Percentiles rank a stretch among this genome's conserved stretches.
phyloP scores from a whole-genome alignment of 441 rosid species.

The Populus hybrid region DNA sequence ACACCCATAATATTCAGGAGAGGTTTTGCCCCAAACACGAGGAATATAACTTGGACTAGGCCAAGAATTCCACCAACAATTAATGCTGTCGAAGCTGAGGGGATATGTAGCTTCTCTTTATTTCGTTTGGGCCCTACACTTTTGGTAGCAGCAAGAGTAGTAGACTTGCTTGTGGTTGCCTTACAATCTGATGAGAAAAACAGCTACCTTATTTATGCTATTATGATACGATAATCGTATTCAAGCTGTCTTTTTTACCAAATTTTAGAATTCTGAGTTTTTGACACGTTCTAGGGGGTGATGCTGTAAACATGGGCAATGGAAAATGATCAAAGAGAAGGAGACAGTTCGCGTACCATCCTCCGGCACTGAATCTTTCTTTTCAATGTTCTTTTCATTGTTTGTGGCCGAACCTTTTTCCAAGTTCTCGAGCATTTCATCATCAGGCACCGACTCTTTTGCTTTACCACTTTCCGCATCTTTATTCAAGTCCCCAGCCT shows the following conservation, averaged over 20 bases:
- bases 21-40: constrained; percentile 62
- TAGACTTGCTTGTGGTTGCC: constrained; percentile 20
- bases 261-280: not conserved
- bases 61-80: constrained; percentile 79
- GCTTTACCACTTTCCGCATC: constrained; percentile 31
- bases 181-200: constrained; percentile 29
- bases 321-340: not conserved
- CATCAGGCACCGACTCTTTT: constrained; percentile 42
- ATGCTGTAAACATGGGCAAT: not conserved
- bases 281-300: not conserved
- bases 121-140: constrained; percentile 16
- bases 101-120: constrained; percentile 53
- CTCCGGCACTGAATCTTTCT: constrained; percentile 17
- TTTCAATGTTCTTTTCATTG: constrained; percentile 14
- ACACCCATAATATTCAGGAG: constrained; percentile 85
- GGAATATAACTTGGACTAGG: constrained; percentile 65
- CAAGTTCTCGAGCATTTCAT: constrained; percentile 47
- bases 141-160: constrained; percentile 15
- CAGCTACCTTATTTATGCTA: not conserved
- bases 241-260: not conserved
- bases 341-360: constrained; percentile 26
- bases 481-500: constrained; percentile 32
- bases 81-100: constrained; percentile 91
- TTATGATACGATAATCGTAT: not conserved
- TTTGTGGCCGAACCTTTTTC: constrained; percentile 42